Evolutionary conservation across 2,329 filamentous ascomycete species (phyloP).

Genomic region (Dactylonectria estremocensis): DNA sequence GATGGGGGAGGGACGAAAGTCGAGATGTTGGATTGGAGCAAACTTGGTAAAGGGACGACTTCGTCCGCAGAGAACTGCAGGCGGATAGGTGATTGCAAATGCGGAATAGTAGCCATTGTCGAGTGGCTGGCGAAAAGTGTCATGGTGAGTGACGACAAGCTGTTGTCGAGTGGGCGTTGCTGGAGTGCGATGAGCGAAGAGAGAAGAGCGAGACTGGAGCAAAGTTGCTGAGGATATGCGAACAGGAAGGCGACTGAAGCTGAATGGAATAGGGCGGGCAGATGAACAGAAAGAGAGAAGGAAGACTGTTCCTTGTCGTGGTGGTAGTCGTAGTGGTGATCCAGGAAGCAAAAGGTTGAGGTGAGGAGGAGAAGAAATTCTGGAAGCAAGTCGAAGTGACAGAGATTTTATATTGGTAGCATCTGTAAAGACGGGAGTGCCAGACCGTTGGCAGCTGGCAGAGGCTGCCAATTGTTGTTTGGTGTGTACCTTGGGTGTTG

Average conservation of each 20-base stretch:
- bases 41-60: too few relatives aligned
- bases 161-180: too few relatives aligned
- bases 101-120: too few relatives aligned
- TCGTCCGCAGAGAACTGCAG: too few relatives aligned
- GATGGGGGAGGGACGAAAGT: neutral
- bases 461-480: neutral
- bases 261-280: neutral
- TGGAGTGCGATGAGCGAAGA: neutral
- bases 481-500: constrained; percentile 3
- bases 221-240: neutral
- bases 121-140: too few relatives aligned
- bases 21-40: neutral
- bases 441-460: constrained; percentile 3
- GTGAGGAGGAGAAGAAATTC: neutral
- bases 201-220: neutral
- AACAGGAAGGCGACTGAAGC: neutral
- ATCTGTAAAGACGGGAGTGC: too few relatives aligned
- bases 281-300: neutral
- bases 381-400: neutral
- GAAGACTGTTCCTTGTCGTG: neutral
- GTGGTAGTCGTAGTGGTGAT: neutral
- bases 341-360: neutral
- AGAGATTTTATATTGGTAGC: neutral
- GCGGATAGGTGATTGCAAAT: too few relatives aligned
- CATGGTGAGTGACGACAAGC: too few relatives aligned